phyloP scores from a whole-genome alignment of 805 yeast genomes.

The Blastobotrys parvus region DNA sequence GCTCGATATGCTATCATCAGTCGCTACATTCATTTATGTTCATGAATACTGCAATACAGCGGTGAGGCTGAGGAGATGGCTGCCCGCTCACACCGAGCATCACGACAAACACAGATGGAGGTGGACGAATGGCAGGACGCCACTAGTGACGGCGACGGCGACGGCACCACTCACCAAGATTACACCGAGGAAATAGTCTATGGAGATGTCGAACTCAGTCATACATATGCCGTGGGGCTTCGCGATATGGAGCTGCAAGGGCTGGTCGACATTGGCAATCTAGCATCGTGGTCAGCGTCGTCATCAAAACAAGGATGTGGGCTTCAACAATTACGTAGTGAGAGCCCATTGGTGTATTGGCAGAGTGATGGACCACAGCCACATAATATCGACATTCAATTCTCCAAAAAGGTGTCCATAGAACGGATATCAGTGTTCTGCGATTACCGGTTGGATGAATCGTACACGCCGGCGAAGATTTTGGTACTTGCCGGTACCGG shows the following conservation, averaged over 20 bases:
- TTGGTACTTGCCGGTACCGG: conserved; percentile 67
- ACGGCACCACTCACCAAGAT: no score
- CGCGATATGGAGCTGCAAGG: conserved; percentile 50
- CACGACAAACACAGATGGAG: background rate
- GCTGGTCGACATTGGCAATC: conserved; percentile 64
- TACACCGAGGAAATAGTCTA: conserved; percentile 2
- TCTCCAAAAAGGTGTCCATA: conserved; percentile 65
- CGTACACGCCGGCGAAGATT: conserved; percentile 79
- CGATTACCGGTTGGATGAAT: conserved; percentile 69
- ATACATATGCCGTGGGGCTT: conserved; percentile 32
- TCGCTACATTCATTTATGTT: no score
- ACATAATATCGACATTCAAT: conserved; percentile 70
- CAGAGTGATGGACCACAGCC: conserved; percentile 93
- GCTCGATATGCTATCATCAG: no score
- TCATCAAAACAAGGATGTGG: conserved; percentile 69
- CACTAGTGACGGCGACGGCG: no score
- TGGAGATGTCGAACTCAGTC: background rate
- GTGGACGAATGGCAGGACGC: background rate
- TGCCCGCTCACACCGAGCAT: background rate
- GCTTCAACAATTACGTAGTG: conserved; percentile 57
- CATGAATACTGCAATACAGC: no score
- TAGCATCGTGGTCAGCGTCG: conserved; percentile 80
- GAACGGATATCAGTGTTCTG: conserved; percentile 63
- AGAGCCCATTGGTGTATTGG: conserved; percentile 73
- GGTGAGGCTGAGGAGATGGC: background rate